Percentiles rank a stretch among this genome's conserved stretches.
These are phyloP conservation scores for Alternaria consortialis DNA, from an alignment of 2,329 filamentous ascomycete species.

Conservation along the genomic window DNA sequence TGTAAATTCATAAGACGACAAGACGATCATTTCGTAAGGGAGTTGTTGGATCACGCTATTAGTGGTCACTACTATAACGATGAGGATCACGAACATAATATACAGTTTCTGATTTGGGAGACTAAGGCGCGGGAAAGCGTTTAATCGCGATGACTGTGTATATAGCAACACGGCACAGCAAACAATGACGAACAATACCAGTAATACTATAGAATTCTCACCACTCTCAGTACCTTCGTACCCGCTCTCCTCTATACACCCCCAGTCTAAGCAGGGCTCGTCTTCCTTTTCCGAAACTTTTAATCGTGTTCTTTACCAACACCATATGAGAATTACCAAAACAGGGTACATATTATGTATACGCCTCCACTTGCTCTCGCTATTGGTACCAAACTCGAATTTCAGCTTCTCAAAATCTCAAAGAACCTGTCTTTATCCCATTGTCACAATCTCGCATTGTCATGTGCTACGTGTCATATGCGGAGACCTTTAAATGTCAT, in stretches of 20 bases:
- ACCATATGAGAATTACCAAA: not conserved
- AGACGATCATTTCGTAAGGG: constrained; percentile 26
- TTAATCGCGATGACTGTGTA: constrained; percentile 4
- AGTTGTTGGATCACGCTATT: constrained; percentile 34
- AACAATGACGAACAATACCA: not conserved
- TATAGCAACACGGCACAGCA: not conserved
- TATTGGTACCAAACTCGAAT: not conserved
- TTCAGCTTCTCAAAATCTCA: not conserved
- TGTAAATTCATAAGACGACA: constrained; percentile 35
- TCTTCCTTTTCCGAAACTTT: not conserved
- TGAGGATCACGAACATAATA: constrained; percentile 28
- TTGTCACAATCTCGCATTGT: not conserved
- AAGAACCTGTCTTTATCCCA: not conserved
- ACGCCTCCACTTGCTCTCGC: not conserved
- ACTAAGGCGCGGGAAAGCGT: constrained; percentile 30
- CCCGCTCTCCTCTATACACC: not conserved
- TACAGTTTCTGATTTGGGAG: constrained; percentile 36
- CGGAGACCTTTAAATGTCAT: not conserved
- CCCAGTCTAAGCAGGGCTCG: not conserved
- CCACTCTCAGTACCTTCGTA: not conserved
- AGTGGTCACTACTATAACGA: constrained; percentile 25
- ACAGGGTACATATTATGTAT: not conserved
- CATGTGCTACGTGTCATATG: not conserved
- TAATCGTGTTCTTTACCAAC: not conserved
- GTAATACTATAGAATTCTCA: not conserved